Base-by-base conservation (phyloP, 2,329 filamentous ascomycete genomes). In the Fusarium devonianum region DNA sequence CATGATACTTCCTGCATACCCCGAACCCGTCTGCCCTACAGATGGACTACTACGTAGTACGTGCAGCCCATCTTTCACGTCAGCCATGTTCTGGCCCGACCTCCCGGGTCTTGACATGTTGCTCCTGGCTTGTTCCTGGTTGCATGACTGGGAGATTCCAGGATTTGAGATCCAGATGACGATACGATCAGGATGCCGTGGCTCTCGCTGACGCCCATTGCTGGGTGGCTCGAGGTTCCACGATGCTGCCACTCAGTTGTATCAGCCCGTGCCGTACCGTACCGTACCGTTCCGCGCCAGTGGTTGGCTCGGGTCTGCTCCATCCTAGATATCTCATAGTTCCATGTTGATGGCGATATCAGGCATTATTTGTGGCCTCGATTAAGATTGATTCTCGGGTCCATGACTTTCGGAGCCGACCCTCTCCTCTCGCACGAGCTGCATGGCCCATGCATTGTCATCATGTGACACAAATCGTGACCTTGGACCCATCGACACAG, bases 381-480 rank as follows among this genome's bases (percentile, higher is more conserved):
- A 23, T 47, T 9, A n/a, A 16, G 37, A 22, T 22, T 13, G 14
- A 18, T 14, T 16, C 16, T 28, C 59, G 45, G 53, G 33, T 40
- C 16, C 32, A 21, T 29, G 8, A 8, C 6, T n/a, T 23, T 56
- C 59, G 56, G 59, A 50, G 50, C 60, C 54, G 50, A 61, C 19
- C n/a, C n/a, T n/a, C n/a, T n/a, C n/a, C 5, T 10, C 7, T 41
- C 25, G 12, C 34, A 10, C 25, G 18, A 19, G 5, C 6, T 9
- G n/a, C n/a, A n/a, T n/a, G n/a, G n/a, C n/a, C n/a, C n/a, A n/a
- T n/a, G n/a, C n/a, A n/a, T n/a, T n/a, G n/a, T n/a, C 1, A 12
- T 37, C 62, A 64, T 58, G 62, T 64, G 62, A 61, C 21, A 5
- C 2, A 7, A 25, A 52, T 49, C 59, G 59, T 64, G 62, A 63